Percentiles rank a stretch among this genome's conserved stretches.
These are phyloP conservation scores for Xylaria arbuscula DNA, from an alignment of 2,329 filamentous ascomycete species.

Conservation along the genomic window DNA sequence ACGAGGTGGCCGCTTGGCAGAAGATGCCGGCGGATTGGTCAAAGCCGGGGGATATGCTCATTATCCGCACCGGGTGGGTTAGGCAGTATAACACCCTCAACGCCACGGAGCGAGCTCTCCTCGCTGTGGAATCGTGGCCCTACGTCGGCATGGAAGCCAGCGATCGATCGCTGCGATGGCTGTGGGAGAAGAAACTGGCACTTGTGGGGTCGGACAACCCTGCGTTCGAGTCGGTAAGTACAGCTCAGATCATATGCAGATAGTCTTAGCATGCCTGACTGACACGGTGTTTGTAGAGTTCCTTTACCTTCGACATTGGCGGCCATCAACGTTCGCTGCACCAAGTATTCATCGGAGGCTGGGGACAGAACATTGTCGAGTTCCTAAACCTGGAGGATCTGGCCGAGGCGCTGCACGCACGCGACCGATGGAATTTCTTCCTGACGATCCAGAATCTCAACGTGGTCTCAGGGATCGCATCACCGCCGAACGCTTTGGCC, in stretches of 20 bases:
- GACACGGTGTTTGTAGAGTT: slow-evolving; percentile 2
- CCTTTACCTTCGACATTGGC: slow-evolving; percentile 6
- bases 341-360: slow-evolving; percentile 29
- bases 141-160: slow-evolving; percentile 22
- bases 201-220: slow-evolving; percentile 21
- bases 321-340: slow-evolving; percentile 15
- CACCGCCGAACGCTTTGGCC: slow-evolving; percentile 27
- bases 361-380: slow-evolving; percentile 31
- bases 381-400: slow-evolving; percentile 23
- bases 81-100: slow-evolving; percentile 26
- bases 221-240: slow-evolving; percentile 24
- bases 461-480: slow-evolving; percentile 26
- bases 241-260: too few relatives aligned
- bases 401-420: slow-evolving; percentile 10
- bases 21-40: slow-evolving; percentile 23
- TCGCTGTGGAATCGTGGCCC: slow-evolving; percentile 14
- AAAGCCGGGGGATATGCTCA: slow-evolving; percentile 22
- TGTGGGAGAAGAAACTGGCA: slow-evolving; percentile 31
- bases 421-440: slow-evolving; percentile 25
- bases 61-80: slow-evolving; percentile 29
- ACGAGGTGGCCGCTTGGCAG: slow-evolving; percentile 28
- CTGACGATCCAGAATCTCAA: slow-evolving; percentile 34
- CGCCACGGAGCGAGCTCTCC: slow-evolving; percentile 15
- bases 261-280: background rate
- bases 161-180: slow-evolving; percentile 24